A percentile compares a stretch with the other conserved stretches of the same genome.
Evolutionary conservation across 495 filamentous ascomycete species (phyloP).

Genomic region (Lophium mytilinum): DNA sequence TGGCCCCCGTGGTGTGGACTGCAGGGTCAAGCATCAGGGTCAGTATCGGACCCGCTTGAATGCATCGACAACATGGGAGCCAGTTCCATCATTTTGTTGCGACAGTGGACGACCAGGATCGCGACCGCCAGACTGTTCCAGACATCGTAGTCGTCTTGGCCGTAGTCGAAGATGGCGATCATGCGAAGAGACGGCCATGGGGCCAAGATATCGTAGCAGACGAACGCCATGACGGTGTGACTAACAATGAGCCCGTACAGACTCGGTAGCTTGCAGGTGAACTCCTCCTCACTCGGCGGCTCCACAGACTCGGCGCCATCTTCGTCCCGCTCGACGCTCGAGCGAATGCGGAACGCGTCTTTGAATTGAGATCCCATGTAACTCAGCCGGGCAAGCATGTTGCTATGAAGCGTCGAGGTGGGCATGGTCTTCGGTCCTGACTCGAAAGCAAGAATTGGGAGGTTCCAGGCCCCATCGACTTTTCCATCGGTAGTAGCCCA

Average conservation of each 20-base stretch:
- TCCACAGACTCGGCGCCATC: not conserved
- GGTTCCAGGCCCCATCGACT: constrained; percentile 14
- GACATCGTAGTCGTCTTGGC: constrained; percentile 30
- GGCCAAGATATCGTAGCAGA: constrained; percentile 21
- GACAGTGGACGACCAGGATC: constrained; percentile 29
- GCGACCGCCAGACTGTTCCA: constrained; percentile 34
- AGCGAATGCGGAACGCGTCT: constrained; percentile 20
- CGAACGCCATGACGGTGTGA: constrained; percentile 29
- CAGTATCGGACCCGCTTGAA: not conserved
- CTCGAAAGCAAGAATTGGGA: constrained; percentile 27
- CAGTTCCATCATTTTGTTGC: constrained; percentile 25
- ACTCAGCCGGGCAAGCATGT: constrained; percentile 18
- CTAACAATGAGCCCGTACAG: constrained; percentile 31
- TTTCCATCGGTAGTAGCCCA: constrained; percentile 28
- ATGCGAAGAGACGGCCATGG: constrained; percentile 14
- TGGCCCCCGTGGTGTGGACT: not conserved
- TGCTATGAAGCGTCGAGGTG: constrained; percentile 6
- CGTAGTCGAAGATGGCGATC: constrained; percentile 29
- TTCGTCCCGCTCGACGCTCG: constrained; percentile 12
- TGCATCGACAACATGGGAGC: constrained; percentile 6
- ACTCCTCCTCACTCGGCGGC: not conserved
- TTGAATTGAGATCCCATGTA: constrained; percentile 13
- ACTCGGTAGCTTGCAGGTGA: constrained; percentile 24
- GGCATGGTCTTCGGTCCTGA: constrained; percentile 7
- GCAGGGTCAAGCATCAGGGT: constrained; percentile 13